Evolutionary conservation across 345 rosid genomes (phyloP).

Genomic region (Punica granatum): DNA sequence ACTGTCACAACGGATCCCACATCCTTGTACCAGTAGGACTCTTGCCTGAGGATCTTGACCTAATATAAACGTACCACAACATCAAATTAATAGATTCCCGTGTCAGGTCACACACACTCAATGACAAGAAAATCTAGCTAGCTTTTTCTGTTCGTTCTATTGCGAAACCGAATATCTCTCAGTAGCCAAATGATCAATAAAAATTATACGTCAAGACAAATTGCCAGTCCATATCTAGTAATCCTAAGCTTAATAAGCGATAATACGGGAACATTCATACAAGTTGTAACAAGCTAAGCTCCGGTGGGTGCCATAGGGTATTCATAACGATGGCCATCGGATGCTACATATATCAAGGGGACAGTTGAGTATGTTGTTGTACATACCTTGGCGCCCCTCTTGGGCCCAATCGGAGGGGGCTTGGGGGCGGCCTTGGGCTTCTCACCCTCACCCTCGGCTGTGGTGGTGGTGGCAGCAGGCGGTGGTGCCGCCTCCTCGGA

Average conservation of each 20-base stretch:
- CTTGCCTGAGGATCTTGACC: conserved; percentile 26
- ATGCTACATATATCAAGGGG: not conserved
- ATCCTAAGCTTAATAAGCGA: no score
- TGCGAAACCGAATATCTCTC: no score
- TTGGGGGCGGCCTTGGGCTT: conserved; percentile 18
- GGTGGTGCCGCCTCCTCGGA: conserved; percentile 12
- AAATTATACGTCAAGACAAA: no score
- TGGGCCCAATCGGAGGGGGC: conserved; percentile 28
- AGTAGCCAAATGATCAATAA: no score
- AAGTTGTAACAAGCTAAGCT: no score
- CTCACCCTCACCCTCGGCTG: conserved; percentile 7
- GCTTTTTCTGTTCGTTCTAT: no score
- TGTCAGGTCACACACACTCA: not conserved
- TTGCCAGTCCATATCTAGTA: no score
- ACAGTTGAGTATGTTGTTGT: not conserved
- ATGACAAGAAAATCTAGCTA: not conserved
- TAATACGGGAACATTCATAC: no score
- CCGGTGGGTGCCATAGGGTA: no score
- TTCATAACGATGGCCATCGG: no score
- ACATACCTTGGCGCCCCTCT: conserved; percentile 22
- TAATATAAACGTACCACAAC: not conserved
- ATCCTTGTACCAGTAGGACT: conserved; percentile 28
- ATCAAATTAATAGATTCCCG: not conserved
- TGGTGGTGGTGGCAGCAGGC: conserved; percentile 2
- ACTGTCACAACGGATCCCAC: conserved; percentile 25